Base-by-base conservation (phyloP, 2,329 filamentous ascomycete species). In the Escovopsis sp. region DNA sequence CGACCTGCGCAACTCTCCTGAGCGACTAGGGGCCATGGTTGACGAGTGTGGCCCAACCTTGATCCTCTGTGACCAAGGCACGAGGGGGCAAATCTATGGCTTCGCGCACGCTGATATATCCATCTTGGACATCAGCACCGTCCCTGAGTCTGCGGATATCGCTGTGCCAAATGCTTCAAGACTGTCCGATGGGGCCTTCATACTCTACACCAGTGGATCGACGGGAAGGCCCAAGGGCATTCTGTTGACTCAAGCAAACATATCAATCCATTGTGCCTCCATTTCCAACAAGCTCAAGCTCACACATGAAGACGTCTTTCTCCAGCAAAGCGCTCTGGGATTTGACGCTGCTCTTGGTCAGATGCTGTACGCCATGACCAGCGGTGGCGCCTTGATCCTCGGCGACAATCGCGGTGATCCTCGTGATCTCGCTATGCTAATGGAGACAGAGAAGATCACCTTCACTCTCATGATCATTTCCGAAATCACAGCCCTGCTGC, bases 221-320 rank as follows among this genome's bases (percentile, higher is more conserved):
- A 53, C 60, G n/a, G 51, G 58, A 26, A 53, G 23, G 0, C 65
- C 66, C 5, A 69, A 69, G 46, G 66, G 66, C 1, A 56, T 67
- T 12, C 26, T 57, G n/a, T 23, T 36, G 35, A 36, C 35, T 3
- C 23, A 39, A 11, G 26, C 26, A 3, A 37, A 45, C 26, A 42
- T 36, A 1, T 18, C 34, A 3, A 18, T 33, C 4, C 6, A 19
- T 6, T 26, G 19, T 12, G 26, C 19, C 26, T 26, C 23, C n/a
- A 7, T 28, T 19, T 51, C 63, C 4, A 57, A 63, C 47, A 67
- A 69, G 49, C 67, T 67, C 50, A 42, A 44, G 0, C 45, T 59
- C 2, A 65, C 65, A 5, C 65, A 63, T 4, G 65, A 57, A 42
- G 67, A 64, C 0, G 39, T 66, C 4, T 50, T 65, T 0, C 48